phyloP scores from a whole-genome alignment of 2,329 filamentous ascomycete species.

The Colletotrichum incanum region DNA sequence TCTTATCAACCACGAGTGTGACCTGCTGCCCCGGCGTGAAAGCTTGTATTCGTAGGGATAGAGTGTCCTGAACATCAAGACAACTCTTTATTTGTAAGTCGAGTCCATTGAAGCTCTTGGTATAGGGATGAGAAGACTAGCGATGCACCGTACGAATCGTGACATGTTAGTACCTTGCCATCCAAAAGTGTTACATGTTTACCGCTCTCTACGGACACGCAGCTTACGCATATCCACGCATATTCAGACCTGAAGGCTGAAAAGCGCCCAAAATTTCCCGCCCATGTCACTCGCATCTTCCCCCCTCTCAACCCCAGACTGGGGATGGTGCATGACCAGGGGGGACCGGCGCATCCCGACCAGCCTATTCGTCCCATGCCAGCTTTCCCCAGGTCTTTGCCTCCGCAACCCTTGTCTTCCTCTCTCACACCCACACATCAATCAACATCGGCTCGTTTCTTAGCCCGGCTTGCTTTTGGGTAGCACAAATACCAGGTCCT shows the following conservation, averaged over 20 bases:
- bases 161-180: not conserved
- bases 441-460: constrained; percentile 12
- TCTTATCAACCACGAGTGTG: not conserved
- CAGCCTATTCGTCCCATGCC: constrained; percentile 30
- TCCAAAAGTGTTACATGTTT: constrained; percentile 8
- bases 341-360: constrained; percentile 36
- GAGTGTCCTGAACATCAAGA: not conserved
- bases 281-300: constrained; percentile 35
- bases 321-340: constrained; percentile 37
- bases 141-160: not conserved
- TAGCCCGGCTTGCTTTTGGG: constrained; percentile 23
- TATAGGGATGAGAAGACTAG: not conserved
- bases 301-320: constrained; percentile 38
- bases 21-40: not conserved
- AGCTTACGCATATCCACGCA: constrained; percentile 22
- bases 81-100: not conserved
- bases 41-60: not conserved
- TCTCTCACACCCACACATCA: constrained; percentile 33
- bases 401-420: constrained; percentile 28
- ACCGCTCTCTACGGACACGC: not conserved
- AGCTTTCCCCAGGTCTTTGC: constrained; percentile 42
- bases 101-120: not conserved
- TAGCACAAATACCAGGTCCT: constrained; percentile 13
- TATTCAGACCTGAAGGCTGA: constrained; percentile 33
- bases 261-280: constrained; percentile 35